Base-by-base conservation (phyloP, 2,329 filamentous ascomycete species). In the Ustilaginoidea virens region DNA sequence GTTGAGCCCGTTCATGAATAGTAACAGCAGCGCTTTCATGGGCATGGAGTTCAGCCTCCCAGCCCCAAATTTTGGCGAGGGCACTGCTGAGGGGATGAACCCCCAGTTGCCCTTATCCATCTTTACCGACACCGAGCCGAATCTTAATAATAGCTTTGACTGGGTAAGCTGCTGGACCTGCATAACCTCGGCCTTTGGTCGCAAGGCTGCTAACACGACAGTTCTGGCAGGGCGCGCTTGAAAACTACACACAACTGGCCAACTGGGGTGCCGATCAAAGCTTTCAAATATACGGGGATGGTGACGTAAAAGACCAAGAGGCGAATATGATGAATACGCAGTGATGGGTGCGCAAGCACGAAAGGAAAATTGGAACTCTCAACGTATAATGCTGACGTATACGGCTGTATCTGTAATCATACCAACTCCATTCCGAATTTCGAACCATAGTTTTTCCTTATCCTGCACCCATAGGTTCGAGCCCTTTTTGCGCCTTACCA, bases 221-320 rank as follows among this genome's bases (percentile, higher is more conserved):
- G n/a, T 24, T 7, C 22, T 15, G 8, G 7, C 14, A 72, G 68
- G 60, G 61, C 24, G 60, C 63, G 9, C 63, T 73, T 27, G 67
- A 73, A 34, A 69, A 60, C 29, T 72, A 64, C 35, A 59, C 67
- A 1, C 68, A 73, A 35, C 47, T 51, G 41, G 58, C 63, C 10
- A 60, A 58, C 23, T 71, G 65, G 56, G 62, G 58, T 16, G 49
- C 55, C 3, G 65, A 69, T 18, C 60, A 63, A 32, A 56, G 58
- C 11, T 66, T 69, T 38, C 59, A 63, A 30, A 59, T 69, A 35
- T 69, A 68, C 36, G 52, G 48, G 9, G 35, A 36, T 10, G 45
- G 37, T 10, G 46, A 39, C 5, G 35, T 47, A 17, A 37, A 44
- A 10, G 43, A 46, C 17, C 39, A 36, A 8, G 43, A 37, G 10